These are phyloP conservation scores for Helicosporidium sp. DNA, from an alignment of 139 green algal species.

Conservation along the genomic window DNA sequence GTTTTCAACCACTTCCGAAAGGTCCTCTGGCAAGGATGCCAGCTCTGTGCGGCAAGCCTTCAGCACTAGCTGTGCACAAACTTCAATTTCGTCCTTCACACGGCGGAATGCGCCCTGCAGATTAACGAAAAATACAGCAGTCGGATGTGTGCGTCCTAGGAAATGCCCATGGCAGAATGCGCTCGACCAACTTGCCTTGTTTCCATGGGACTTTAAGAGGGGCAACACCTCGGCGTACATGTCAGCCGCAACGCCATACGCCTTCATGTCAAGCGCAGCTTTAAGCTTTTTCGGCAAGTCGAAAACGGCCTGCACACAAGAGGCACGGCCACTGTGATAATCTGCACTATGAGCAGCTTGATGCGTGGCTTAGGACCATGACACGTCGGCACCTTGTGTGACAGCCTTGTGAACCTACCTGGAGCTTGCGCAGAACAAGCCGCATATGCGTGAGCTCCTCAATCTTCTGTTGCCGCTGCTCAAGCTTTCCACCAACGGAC, in stretches of 20 bases:
- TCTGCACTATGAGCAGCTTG: too few relatives aligned
- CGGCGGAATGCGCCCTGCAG: slow-evolving; percentile 32
- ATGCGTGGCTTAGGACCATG: too few relatives aligned
- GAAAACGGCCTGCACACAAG: slow-evolving; percentile 36
- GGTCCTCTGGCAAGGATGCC: too few relatives aligned
- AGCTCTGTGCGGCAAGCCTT: too few relatives aligned
- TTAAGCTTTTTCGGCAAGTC: slow-evolving; percentile 49
- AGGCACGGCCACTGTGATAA: too few relatives aligned
- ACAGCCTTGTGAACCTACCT: too few relatives aligned
- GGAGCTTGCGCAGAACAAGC: slow-evolving; percentile 61
- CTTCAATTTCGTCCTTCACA: slow-evolving; percentile 35
- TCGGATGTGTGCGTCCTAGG: not conserved
- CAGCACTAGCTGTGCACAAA: too few relatives aligned
- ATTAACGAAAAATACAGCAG: not conserved
- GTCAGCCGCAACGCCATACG: slow-evolving; percentile 45
- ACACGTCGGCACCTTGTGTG: too few relatives aligned
- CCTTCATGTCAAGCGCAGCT: slow-evolving; percentile 36
- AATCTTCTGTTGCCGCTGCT: slow-evolving; percentile 49
- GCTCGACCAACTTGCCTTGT: slow-evolving; percentile 16
- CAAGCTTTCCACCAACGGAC: slow-evolving; percentile 59
- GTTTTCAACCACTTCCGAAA: slow-evolving; percentile 23
- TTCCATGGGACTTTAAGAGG: slow-evolving; percentile 51
- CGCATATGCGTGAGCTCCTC: slow-evolving; percentile 67
- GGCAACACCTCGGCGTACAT: slow-evolving; percentile 50
- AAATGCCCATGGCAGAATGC: not conserved